Base-by-base conservation (phyloP, 495 filamentous ascomycete genomes). In the Terfezia claveryi region DNA sequence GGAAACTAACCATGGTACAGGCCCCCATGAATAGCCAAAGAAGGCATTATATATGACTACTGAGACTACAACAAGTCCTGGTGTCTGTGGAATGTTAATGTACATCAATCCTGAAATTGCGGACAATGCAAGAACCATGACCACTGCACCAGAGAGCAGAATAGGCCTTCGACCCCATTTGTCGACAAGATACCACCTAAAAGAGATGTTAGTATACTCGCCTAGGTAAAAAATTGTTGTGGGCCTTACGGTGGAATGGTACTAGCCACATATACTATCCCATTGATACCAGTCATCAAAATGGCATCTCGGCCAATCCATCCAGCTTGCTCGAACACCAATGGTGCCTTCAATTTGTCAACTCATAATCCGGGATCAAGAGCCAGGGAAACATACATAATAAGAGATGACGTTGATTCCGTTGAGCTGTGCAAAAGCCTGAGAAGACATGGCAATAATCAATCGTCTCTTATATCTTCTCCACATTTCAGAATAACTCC, bases 381-480 rank as follows among this genome's bases (percentile, higher is more conserved):
- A 36, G 11, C n/a, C 6, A 23, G 36, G 56, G 37, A 20, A 23
- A 56, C 58, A 23, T 50, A 61, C 62, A 61, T 98, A 98, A 71
- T 98, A 98, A 16, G 91, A 96, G 54, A 98, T 98, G 59, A 98
- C 92, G 70, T 98, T 98, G 69, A 98, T 98, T 50, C 91, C 91
- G 69, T 96, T 98, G 23, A 96, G 75, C 67, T 98, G 91, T 16
- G 91, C 92, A 54, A 98, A 76, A 1, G 83, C 85, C 64, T 98
- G 91, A 6, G 91, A 91, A 8, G 91, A 96, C 92, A 98, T 98
- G 67, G 91, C 91, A 69, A 98, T 96, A 64, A 96, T 82, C 58
- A 98, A 87, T 38, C 91, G 86, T 58, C 81, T 88, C 61, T 74
- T 74, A 70, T 98, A 98, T 44, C 91, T 80, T 55, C 73, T 80